Base-by-base conservation (phyloP, 1,284 basidiomycete species). In the Mycosarcoma mackinlayi region DNA sequence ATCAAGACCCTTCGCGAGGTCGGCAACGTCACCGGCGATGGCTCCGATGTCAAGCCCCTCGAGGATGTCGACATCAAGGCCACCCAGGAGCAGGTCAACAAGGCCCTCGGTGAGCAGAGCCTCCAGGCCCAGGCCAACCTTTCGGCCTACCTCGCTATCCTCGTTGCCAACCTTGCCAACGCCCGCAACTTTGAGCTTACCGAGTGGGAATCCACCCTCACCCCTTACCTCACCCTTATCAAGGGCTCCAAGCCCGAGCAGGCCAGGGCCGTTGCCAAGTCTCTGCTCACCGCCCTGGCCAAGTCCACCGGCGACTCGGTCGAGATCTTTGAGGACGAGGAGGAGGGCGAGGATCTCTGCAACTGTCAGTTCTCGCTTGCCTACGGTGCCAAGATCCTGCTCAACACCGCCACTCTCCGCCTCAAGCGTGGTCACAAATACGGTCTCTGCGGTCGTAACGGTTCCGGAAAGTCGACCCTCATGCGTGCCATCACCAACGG, bases 311-410 rank as follows among this genome's bases (percentile, higher is more conserved):
- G 80, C 61, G 80, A 81, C 61, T 61, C 71, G 27, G 80, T 78
- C 59, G 80, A 82, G 71, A 73, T 80, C 67, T 81, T 82, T 38
- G 80, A 82, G 13, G 80, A 82, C 74, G 80, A 82, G 73, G 80
- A 82, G 75, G 80, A 82, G 75, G 80, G 80, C 35, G 78, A 78
- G 56, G 80, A 82, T 63, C 74, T 82, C 33, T 82, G 80, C 75
- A 82, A 82, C 79, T 82, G 80, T 55, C 80, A 81, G 69, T 82
- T 82, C 79, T 82, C 80, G 55, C 80, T 82, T 58, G 80, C 80
- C 48, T 82, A 82, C 75, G 80, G 80, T 79, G 80, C 80, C 75
- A 82, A 82, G 80, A 82, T 82, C 51, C 70, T 82, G 51, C 79
- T 82, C 62, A 82, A 82, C 80, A 82, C 80, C 24, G 80, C 80